Evolutionary conservation across 495 filamentous ascomycete genomes (phyloP).

Genomic region (Lasiosphaeris hirsuta): DNA sequence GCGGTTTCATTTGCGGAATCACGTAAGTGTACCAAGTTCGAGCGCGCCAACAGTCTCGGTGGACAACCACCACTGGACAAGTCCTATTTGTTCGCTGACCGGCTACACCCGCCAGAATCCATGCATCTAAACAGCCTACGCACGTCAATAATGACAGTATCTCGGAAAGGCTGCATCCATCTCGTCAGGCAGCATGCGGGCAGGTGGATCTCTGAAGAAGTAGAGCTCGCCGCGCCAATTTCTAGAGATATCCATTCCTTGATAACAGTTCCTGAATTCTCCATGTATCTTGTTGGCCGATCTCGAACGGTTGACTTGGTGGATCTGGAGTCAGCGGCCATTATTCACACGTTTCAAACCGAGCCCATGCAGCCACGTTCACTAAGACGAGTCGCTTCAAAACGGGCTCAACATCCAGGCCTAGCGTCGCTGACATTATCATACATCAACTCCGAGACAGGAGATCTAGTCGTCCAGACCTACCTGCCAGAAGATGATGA

Average conservation of each 20-base stretch:
- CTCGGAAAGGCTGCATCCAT: constrained; percentile 44
- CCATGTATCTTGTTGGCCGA: constrained; percentile 44
- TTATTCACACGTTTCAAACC: constrained; percentile 56
- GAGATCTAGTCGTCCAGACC: constrained; percentile 53
- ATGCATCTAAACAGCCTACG: constrained; percentile 7
- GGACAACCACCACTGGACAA: too few species aligned
- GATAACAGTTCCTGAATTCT: constrained; percentile 44
- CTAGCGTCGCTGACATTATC: constrained; percentile 51
- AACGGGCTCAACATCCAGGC: constrained; percentile 42
- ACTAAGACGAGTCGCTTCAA: constrained; percentile 47
- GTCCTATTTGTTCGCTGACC: not conserved
- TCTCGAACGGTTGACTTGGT: constrained; percentile 51
- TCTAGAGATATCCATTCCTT: constrained; percentile 37
- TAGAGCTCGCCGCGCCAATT: constrained; percentile 30
- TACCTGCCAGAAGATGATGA: constrained; percentile 48
- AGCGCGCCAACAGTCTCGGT: too few species aligned
- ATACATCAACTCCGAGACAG: constrained; percentile 51
- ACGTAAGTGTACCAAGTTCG: constrained; percentile 23
- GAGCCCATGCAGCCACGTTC: constrained; percentile 53
- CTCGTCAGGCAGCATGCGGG: constrained; percentile 37
- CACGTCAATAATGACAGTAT: constrained; percentile 38
- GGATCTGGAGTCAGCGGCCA: constrained; percentile 44
- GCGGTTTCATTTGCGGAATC: constrained; percentile 42
- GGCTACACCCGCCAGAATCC: constrained; percentile 7
- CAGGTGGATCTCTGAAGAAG: constrained; percentile 35